Evolutionary conservation across 2,329 filamentous ascomycete species (phyloP).

Genomic region (Hypoxylon sp.): DNA sequence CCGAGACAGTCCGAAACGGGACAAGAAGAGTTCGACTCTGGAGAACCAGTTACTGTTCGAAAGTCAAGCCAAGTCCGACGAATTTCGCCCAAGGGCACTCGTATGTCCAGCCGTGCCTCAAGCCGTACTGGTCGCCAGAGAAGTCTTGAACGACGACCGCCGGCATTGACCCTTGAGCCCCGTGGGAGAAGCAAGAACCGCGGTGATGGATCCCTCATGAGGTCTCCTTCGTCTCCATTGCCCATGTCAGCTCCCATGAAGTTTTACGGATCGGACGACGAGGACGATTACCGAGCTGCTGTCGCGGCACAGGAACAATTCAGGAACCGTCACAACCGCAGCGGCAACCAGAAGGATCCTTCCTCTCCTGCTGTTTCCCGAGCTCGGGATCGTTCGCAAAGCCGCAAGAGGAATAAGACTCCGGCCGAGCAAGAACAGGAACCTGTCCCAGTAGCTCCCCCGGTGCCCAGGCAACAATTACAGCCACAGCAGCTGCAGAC

Average conservation of each 20-base stretch:
- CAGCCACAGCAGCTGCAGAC: constrained; percentile 33
- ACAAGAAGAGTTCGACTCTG: constrained; percentile 51
- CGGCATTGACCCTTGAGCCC: constrained; percentile 63
- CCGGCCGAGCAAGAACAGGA: constrained; percentile 51
- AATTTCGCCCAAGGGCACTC: constrained; percentile 52
- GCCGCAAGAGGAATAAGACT: constrained; percentile 54
- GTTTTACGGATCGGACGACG: constrained; percentile 74
- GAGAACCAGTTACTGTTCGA: constrained; percentile 62
- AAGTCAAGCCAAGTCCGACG: constrained; percentile 58
- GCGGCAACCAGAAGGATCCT: constrained; percentile 59
- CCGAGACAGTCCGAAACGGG: constrained; percentile 56
- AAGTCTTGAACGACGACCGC: constrained; percentile 64
- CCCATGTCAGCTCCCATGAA: constrained; percentile 77
- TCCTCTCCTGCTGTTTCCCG: constrained; percentile 52
- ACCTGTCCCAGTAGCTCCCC: constrained; percentile 53
- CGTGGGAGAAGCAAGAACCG: constrained; percentile 76
- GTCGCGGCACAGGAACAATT: constrained; percentile 70
- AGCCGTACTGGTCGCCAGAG: constrained; percentile 64
- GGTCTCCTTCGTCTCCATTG: constrained; percentile 85
- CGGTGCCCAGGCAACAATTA: constrained; percentile 25
- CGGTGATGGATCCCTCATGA: constrained; percentile 69
- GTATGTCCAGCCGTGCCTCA: constrained; percentile 63
- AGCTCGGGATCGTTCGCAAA: constrained; percentile 59
- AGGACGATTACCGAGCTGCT: constrained; percentile 71
- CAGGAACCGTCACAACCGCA: constrained; percentile 68